Evolutionary conservation across 75 land plant genomes (phyloP).

Genomic region (Cupressus sempervirens): DNA sequence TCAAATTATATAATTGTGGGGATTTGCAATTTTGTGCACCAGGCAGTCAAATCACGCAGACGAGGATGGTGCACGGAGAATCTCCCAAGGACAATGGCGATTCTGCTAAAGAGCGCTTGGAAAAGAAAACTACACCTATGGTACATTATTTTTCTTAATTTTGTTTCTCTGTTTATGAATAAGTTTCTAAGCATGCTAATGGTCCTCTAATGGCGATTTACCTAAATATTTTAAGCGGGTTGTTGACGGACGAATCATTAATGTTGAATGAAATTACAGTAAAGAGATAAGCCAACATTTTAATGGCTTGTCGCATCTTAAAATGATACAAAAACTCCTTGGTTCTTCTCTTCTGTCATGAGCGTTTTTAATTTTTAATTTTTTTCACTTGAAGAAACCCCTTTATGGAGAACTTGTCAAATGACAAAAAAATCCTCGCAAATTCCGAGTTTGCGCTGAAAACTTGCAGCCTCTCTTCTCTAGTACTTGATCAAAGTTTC

Average conservation of each 20-base stretch:
- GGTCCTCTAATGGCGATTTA: neutral
- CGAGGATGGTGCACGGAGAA: neutral
- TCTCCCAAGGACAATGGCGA: neutral
- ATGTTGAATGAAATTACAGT: neutral
- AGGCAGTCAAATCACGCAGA: neutral
- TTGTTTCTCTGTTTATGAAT: neutral
- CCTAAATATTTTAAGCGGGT: neutral
- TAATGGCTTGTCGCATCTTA: neutral
- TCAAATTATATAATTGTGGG: too few species aligned
- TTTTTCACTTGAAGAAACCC: neutral
- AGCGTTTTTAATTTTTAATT: neutral
- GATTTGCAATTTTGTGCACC: neutral
- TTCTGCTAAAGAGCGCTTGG: neutral
- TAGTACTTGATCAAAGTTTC: neutral
- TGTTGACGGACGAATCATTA: neutral
- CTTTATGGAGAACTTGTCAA: neutral
- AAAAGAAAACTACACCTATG: neutral
- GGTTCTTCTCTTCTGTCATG: neutral
- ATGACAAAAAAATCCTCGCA: neutral
- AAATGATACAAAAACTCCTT: neutral
- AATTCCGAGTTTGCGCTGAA: neutral
- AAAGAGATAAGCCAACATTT: neutral
- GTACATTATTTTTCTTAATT: neutral
- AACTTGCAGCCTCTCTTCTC: neutral
- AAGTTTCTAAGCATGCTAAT: neutral